These are phyloP conservation scores for Huntiella omanensis DNA, from an alignment of 2,329 filamentous ascomycete species.

Conservation along the genomic window DNA sequence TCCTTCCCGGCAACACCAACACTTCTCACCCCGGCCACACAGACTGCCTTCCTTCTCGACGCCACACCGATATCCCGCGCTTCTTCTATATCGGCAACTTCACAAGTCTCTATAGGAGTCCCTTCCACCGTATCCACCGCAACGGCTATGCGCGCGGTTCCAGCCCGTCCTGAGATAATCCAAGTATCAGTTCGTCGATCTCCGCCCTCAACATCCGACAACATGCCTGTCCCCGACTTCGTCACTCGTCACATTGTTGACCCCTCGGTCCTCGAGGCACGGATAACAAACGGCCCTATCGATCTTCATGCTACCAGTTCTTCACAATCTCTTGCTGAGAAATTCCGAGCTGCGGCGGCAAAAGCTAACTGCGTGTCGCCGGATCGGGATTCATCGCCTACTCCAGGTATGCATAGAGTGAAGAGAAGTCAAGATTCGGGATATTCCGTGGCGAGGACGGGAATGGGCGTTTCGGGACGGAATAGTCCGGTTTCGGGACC, in stretches of 20 bases:
- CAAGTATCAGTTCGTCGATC: constrained; percentile 6
- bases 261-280: background rate
- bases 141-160: constrained; percentile 6
- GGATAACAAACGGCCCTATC: background rate
- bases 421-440: background rate
- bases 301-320: background rate
- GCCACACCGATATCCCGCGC: background rate
- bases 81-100: background rate
- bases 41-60: background rate
- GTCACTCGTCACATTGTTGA: background rate
- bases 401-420: background rate
- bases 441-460: too few relatives aligned
- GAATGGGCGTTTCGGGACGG: too few relatives aligned
- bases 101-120: background rate
- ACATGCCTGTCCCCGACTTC: background rate
- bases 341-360: constrained; percentile 2
- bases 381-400: background rate
- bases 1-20: background rate
- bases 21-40: background rate
- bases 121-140: background rate
- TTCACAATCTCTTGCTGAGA: background rate
- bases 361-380: background rate
- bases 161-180: constrained; percentile 9
- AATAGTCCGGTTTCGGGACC: too few relatives aligned
- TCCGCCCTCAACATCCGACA: background rate